These are phyloP conservation scores for Debaryomyces subglobosus DNA, from an alignment of 1,139 yeast species.

Conservation along the genomic window DNA sequence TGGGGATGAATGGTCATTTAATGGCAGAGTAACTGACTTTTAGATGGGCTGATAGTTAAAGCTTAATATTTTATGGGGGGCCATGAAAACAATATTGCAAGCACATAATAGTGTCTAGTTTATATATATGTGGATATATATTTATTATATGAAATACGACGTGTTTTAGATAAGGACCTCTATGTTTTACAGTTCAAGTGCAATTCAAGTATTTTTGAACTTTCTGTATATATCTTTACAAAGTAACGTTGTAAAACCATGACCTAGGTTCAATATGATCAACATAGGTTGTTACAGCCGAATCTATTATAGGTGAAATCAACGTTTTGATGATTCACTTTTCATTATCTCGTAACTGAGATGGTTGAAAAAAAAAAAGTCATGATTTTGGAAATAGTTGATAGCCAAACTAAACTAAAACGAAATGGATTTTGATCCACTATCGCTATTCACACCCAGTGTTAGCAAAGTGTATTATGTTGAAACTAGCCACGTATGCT, in stretches of 20 bases:
- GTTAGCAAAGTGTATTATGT: background rate
- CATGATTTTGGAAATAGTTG: background rate
- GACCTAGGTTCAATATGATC: background rate
- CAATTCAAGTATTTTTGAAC: background rate
- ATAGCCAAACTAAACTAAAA: background rate
- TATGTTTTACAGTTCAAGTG: background rate
- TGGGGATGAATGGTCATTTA: constrained; percentile 86
- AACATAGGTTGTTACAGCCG: background rate
- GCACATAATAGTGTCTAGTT: background rate
- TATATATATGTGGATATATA: background rate
- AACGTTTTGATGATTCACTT: background rate
- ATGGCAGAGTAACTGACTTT: constrained; percentile 96
- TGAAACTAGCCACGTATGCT: background rate
- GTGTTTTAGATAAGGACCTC: background rate
- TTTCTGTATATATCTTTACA: background rate
- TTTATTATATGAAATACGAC: background rate
- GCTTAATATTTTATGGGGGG: background rate
- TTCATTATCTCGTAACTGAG: constrained; percentile 1
- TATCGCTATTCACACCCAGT: constrained; percentile 12
- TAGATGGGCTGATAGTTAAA: constrained; percentile 22
- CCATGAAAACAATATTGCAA: background rate
- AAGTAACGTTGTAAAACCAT: background rate
- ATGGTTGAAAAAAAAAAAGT: constrained; percentile 4
- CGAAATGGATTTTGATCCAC: constrained; percentile 15
- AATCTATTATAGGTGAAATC: background rate